Base-by-base conservation (phyloP, 768 basidiomycete species). In the Crassisporium funariophilum region DNA sequence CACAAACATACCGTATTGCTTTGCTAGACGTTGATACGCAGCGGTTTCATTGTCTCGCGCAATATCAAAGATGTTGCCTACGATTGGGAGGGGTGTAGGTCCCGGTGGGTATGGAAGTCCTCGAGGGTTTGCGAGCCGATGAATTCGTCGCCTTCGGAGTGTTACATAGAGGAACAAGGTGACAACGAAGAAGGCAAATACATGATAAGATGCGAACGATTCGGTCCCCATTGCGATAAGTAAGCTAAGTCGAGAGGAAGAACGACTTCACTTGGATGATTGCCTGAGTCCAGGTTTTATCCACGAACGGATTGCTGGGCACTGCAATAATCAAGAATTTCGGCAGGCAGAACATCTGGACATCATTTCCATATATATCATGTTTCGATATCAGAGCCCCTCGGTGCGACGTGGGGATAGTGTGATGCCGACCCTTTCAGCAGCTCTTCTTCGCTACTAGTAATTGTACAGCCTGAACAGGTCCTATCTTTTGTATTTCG, bases 51-150 rank as follows among this genome's bases (percentile, higher is more conserved):
- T 64, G 45, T 69, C 60, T 39, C 58, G 55, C 5, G 75, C 71
- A 34, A 81, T 60, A 52, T 81, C 73, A 36, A 69, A 63, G 25
- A 84, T 53, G 59, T 82, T 80, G 11, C 81, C 82, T 24, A 82
- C 59, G 22, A 83, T 47, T 20, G 79, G 80, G n/a, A 72, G 63
- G 6, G 73, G 72, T 35, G 59, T 71, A 1, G 82, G 82, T 12
- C 82, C 82, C 22, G 82, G 82, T 9, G 82, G 82, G 10, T 71
- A 67, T 0, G 72, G 75, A 25, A 70, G 64, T 4, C 55, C 37
- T 16, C 42, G 25, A 2, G 64, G 61, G 46, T 66, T 66, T 31
- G 53, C 49, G 3, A 52, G 54, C 44, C 40, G 45, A 12, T 40
- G 41, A 1, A 35, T 41, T 6, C 49, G 52, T 41, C 44, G 49